Base-by-base conservation (phyloP, 2,329 filamentous ascomycete species). In the Apiospora hydei region DNA sequence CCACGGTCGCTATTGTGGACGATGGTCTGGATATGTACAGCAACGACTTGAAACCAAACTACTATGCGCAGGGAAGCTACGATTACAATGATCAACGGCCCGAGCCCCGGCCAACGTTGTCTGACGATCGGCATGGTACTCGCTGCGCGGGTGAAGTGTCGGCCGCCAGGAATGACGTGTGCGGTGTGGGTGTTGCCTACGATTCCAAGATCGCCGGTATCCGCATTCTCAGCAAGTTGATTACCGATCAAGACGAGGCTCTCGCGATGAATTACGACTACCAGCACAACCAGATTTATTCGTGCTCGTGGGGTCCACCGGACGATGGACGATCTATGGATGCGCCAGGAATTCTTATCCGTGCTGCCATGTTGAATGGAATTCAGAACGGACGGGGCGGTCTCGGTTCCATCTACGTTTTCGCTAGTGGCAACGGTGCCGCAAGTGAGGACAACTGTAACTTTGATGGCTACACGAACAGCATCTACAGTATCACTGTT, bases 381-480 rank as follows among this genome's bases (percentile, higher is more conserved):
- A 88, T 98, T 14, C 95, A 98, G 80, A 91, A 97, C 72, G 96
- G 96, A 57, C 93, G 96, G 69, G 87, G 85, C 69, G 94, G 95
- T 3, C 90, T 92, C 70, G 96, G 96, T 11, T 97, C 94, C 41
- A 93, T 99, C 76, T 99, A 95, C 79, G 96, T 99, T 71, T 99
- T 99, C 82, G 96, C 96, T 61, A 95, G 96, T 76, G 96, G 96
- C 72, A 99, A 99, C 79, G 96, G 96, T 72, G 97, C 96, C 13
- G 86, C 87, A 4, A 90, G 86, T 75, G 95, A 94, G 67, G 96
- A 99, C 82, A 98, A 99, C 83, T 99, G 96, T 88, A 99, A 99
- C 82, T 99, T 99, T 81, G 96, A 99, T 80, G 96, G 96, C 51
- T 99, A 99, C 83, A 99, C 96, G 73, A 99, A 99, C 85, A 98